Percentiles rank a stretch among this genome's conserved stretches.
Evolutionary conservation across 75 land plant species (phyloP).

Genomic region (Larix kaempferi): DNA sequence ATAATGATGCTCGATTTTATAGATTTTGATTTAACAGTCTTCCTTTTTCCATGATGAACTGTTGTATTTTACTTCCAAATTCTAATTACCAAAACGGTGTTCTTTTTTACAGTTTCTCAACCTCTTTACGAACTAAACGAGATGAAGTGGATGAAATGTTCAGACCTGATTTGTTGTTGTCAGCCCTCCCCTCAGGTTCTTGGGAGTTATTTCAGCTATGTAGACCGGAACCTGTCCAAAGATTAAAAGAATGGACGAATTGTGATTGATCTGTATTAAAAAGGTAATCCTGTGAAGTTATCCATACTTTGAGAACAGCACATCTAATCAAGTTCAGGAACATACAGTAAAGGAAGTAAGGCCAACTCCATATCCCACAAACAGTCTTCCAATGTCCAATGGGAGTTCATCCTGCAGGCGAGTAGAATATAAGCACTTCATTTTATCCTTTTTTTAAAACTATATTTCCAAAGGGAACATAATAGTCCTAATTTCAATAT

Average conservation of each 20-base stretch:
- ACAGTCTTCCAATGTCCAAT: conserved; percentile 61
- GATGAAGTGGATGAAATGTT: not conserved
- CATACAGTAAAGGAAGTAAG: conserved; percentile 66
- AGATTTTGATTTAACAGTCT: not conserved
- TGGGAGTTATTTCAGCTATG: conserved; percentile 82
- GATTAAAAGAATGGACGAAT: not conserved
- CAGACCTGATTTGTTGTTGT: conserved; percentile 62
- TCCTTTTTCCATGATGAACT: not conserved
- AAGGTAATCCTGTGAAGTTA: not conserved
- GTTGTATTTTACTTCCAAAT: not conserved
- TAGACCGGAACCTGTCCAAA: conserved; percentile 71
- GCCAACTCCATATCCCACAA: conserved; percentile 63
- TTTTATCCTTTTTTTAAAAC: not conserved
- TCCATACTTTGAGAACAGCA: not conserved
- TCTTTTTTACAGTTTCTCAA: not conserved
- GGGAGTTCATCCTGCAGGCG: conserved; percentile 32
- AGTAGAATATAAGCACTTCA: too few relatives aligned
- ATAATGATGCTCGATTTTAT: not conserved
- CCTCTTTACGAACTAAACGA: not conserved
- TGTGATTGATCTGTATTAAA: not conserved
- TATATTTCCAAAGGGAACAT: not conserved
- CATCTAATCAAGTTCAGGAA: not conserved
- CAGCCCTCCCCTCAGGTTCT: conserved; percentile 64
- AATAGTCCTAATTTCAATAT: not conserved
- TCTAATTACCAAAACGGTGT: not conserved